Percentiles rank a stretch among this genome's conserved stretches.
Conservation (phyloP, 345 rosid genomes). For the Rhodamnia rubescens region DNA sequence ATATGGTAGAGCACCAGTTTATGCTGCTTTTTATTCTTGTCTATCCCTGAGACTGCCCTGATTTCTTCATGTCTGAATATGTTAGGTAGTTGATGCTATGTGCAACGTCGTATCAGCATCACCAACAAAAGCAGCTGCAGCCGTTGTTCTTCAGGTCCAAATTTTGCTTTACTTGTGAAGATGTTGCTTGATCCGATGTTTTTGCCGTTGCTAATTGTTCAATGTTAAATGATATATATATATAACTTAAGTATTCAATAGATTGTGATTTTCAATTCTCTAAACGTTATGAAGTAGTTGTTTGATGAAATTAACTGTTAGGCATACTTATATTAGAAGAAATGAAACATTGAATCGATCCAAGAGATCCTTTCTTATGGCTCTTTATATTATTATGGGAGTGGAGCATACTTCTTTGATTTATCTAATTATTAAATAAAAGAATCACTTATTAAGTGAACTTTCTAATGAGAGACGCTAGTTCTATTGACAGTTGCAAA, state of each 20-base stretch:
- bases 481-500: background rate
- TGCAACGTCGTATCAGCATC: slow-evolving; percentile 92
- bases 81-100: slow-evolving; percentile 84
- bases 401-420: background rate
- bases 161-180: slow-evolving; percentile 16
- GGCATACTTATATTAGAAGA: background rate
- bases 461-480: background rate
- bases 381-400: background rate
- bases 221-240: background rate
- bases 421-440: background rate
- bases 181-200: background rate
- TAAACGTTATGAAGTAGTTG: background rate
- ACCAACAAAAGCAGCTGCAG: slow-evolving; percentile 87
- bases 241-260: background rate
- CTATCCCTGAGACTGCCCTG: background rate
- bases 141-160: slow-evolving; percentile 90
- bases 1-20: background rate
- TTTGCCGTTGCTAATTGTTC: background rate
- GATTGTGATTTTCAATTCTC: background rate
- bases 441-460: background rate
- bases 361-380: background rate
- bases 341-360: background rate
- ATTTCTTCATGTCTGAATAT: slow-evolving; percentile 2
- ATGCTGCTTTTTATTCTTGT: background rate
- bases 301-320: background rate